Evolutionary conservation across 805 yeast species (phyloP).

Genomic region (Candida sonorensis): DNA sequence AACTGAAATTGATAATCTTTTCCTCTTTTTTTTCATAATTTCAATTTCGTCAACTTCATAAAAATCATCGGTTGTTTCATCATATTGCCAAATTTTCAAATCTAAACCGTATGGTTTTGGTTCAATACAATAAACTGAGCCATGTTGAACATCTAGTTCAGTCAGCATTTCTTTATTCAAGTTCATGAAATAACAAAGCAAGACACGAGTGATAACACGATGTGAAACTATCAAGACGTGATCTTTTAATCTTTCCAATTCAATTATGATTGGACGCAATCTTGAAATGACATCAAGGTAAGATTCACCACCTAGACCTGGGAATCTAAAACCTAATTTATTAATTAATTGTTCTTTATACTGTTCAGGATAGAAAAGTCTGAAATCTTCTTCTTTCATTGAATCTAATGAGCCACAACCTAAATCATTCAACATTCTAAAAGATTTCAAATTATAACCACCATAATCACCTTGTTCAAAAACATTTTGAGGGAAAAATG

Average conservation of each 20-base stretch:
- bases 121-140: constrained; percentile 29
- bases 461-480: constrained; percentile 5
- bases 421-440: constrained; percentile 29
- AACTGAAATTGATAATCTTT: constrained; percentile 22
- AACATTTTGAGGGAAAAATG: constrained; percentile 23
- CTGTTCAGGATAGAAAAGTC: constrained; percentile 19
- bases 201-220: constrained; percentile 28
- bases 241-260: constrained; percentile 28
- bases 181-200: constrained; percentile 32
- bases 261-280: constrained; percentile 29
- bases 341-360: constrained; percentile 24
- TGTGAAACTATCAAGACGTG: constrained; percentile 30
- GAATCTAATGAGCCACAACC: constrained; percentile 30
- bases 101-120: constrained; percentile 34
- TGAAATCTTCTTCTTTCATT: constrained; percentile 24
- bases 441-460: constrained; percentile 24
- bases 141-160: constrained; percentile 31
- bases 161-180: constrained; percentile 30
- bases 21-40: constrained; percentile 27
- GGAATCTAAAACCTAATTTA: constrained; percentile 27
- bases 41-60: constrained; percentile 32
- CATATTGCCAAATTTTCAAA: constrained; percentile 31
- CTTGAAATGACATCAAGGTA: constrained; percentile 30
- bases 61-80: constrained; percentile 28
- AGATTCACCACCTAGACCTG: constrained; percentile 33